Evolutionary conservation across 2,329 filamentous ascomycete genomes (phyloP).

Genomic region (Trichoderma sp.): DNA sequence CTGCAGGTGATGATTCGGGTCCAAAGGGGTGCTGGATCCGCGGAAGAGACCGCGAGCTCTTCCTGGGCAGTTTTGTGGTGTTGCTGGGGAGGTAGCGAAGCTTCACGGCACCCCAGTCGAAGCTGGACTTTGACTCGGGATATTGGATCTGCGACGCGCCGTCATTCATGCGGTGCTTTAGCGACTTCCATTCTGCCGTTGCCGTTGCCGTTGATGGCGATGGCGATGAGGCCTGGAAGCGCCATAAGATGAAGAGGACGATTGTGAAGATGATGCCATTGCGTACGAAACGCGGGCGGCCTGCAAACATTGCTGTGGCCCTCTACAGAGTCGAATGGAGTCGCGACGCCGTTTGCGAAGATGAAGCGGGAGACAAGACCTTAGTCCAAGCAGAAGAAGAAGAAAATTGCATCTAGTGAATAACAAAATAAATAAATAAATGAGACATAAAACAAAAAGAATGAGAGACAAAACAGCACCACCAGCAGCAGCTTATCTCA

Average conservation of each 20-base stretch:
- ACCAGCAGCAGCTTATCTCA: neutral
- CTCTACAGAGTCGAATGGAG: neutral
- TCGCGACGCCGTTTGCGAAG: neutral
- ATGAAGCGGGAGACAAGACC: neutral
- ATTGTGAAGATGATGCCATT: conserved; percentile 12
- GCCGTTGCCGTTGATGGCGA: too few species aligned
- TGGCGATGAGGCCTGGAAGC: neutral
- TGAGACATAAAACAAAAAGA: neutral
- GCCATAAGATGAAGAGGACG: conserved; percentile 15
- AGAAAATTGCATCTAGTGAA: neutral
- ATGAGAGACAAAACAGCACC: neutral
- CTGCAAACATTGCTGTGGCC: conserved; percentile 11
- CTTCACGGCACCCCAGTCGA: conserved; percentile 41
- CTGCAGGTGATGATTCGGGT: conserved; percentile 33
- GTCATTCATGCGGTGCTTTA: conserved; percentile 40
- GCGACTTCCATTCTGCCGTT: conserved; percentile 25
- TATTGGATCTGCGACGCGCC: conserved; percentile 12
- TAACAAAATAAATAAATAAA: too few species aligned
- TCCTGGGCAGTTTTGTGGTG: conserved; percentile 33
- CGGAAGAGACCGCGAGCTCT: conserved; percentile 32
- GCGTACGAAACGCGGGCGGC: conserved; percentile 22
- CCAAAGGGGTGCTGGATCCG: conserved; percentile 41
- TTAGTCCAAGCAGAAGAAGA: neutral
- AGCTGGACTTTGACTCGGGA: conserved; percentile 35
- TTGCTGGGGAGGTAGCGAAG: conserved; percentile 33